These are phyloP conservation scores for Poa pratensis DNA, from an alignment of 176 grass and related monocot species.

Conservation along the genomic window DNA sequence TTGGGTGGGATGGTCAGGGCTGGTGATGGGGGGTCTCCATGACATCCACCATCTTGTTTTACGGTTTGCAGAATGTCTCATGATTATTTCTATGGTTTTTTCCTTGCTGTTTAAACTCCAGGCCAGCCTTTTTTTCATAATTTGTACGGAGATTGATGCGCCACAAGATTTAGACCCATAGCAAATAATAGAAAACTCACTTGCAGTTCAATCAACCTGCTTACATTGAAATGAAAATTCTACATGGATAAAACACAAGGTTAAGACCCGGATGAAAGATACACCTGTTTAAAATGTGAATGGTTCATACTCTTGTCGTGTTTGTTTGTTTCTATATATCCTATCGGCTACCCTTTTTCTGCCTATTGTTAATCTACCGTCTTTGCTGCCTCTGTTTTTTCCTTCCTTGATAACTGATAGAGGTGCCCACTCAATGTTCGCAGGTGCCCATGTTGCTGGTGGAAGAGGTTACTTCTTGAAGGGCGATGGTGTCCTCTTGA, in stretches of 20 bases:
- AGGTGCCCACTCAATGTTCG: conserved; percentile 12
- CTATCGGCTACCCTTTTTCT: neutral
- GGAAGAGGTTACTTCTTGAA: conserved; percentile 94
- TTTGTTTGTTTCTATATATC: neutral
- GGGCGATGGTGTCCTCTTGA: conserved; percentile 76
- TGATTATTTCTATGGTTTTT: neutral
- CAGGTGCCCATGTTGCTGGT: conserved; percentile 92
- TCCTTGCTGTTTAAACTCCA: neutral
- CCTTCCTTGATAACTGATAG: too few relatives aligned
- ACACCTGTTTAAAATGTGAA: neutral
- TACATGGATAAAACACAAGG: neutral
- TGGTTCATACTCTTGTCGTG: neutral
- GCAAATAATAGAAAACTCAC: neutral
- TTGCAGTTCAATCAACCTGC: neutral
- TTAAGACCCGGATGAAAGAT: neutral
- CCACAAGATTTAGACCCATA: neutral
- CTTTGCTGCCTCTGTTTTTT: too few relatives aligned
- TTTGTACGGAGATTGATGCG: neutral
- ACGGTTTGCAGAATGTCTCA: neutral
- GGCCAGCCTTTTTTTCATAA: neutral
- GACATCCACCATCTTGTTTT: too few relatives aligned
- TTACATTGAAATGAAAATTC: neutral
- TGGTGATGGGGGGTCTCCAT: too few relatives aligned
- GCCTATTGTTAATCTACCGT: neutral
- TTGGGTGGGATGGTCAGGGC: too few relatives aligned